A percentile compares a stretch with the other conserved stretches of the same genome.
Evolutionary conservation across 2,329 filamentous ascomycete genomes (phyloP).

Genomic region (Penicillium sp.): DNA sequence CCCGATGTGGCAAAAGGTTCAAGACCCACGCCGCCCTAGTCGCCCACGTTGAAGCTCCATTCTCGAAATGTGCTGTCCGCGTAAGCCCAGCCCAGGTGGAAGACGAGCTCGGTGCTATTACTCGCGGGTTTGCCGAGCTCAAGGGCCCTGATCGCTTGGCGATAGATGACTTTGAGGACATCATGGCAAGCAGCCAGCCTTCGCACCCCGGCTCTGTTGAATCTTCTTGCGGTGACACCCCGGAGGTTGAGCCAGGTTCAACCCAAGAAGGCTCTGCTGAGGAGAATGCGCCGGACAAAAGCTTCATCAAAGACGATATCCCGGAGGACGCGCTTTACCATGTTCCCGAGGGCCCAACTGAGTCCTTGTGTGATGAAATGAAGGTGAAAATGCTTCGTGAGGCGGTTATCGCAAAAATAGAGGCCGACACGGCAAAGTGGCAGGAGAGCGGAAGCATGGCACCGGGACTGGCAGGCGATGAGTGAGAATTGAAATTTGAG

Average conservation of each 20-base stretch:
- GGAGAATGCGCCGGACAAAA: neutral
- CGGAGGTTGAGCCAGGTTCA: neutral
- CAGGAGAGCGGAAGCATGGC: neutral
- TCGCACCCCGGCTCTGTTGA: neutral
- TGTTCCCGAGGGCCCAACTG: neutral
- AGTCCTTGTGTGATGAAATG: neutral
- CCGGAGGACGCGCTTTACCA: neutral
- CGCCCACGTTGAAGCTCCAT: slow-evolving; percentile 43
- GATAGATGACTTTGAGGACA: slow-evolving; percentile 20
- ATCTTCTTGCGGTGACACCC: neutral
- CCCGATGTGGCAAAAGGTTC: slow-evolving; percentile 42
- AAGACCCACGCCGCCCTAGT: slow-evolving; percentile 39
- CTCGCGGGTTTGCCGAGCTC: slow-evolving; percentile 32
- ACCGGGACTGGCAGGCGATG: no score
- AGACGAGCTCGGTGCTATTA: slow-evolving; percentile 40
- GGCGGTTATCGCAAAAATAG: neutral
- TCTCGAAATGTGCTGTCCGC: slow-evolving; percentile 37
- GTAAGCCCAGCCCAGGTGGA: slow-evolving; percentile 28
- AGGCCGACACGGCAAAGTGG: neutral
- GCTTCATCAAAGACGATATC: neutral
- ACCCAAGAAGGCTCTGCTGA: neutral
- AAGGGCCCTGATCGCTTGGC: slow-evolving; percentile 4
- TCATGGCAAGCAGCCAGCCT: slow-evolving; percentile 11
- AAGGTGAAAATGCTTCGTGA: neutral
- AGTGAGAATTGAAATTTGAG: no score